Evolutionary conservation across 441 rosid genomes (phyloP).

Genomic region (Erodium texanum): DNA sequence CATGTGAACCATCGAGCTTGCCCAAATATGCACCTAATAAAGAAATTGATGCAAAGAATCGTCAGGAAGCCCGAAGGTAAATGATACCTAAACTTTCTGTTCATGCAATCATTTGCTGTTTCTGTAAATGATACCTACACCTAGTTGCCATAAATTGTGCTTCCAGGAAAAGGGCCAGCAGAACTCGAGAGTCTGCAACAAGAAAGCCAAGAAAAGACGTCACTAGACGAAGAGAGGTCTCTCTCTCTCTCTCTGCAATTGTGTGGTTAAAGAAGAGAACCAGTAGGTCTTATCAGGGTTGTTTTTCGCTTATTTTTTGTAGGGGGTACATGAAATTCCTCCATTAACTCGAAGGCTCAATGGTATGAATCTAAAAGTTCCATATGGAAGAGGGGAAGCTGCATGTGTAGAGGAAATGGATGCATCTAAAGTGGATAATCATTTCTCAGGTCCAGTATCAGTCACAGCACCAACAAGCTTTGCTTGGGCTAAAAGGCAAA

Average conservation of each 20-base stretch:
- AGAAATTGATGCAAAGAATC: slow-evolving; percentile 79
- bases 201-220: slow-evolving; percentile 36
- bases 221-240: slow-evolving; percentile 42
- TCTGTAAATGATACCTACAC: background rate
- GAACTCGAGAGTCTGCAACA: slow-evolving; percentile 36
- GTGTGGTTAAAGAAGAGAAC: slow-evolving; percentile 1
- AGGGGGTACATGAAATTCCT: slow-evolving; percentile 28
- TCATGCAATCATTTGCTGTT: background rate
- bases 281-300: slow-evolving; percentile 5
- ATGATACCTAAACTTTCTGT: background rate
- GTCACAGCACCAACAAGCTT: slow-evolving; percentile 57
- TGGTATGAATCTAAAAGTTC: background rate
- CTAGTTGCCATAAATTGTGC: background rate
- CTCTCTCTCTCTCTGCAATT: slow-evolving; percentile 11
- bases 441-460: slow-evolving; percentile 45
- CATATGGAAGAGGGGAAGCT: slow-evolving; percentile 17
- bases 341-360: slow-evolving; percentile 15
- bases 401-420: slow-evolving; percentile 18
- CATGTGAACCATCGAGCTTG: slow-evolving; percentile 82
- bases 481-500: slow-evolving; percentile 58
- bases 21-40: slow-evolving; percentile 86
- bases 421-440: slow-evolving; percentile 30
- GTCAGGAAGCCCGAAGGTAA: slow-evolving; percentile 71
- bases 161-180: slow-evolving; percentile 55
- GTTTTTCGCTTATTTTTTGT: slow-evolving; percentile 9